A percentile compares a stretch with the other conserved stretches of the same genome.
phyloP scores from a whole-genome alignment of 192 early-diverging fungal species.

The Backusella parvicylindrica region DNA sequence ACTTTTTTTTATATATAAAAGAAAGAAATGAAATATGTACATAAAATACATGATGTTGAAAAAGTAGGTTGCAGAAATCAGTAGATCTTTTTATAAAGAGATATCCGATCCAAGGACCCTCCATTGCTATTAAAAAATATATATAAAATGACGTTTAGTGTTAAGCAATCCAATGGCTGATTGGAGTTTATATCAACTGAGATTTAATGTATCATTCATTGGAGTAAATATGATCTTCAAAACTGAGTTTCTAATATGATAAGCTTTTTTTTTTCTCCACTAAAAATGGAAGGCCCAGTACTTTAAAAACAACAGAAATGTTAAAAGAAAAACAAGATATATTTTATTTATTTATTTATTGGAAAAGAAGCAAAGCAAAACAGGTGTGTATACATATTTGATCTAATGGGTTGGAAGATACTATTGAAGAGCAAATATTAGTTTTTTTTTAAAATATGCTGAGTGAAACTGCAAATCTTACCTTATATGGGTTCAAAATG shows the following conservation, averaged over 20 bases:
- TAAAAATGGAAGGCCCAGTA: background rate
- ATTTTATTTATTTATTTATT: background rate
- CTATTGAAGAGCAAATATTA: background rate
- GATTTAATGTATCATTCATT: background rate
- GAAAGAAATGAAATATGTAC: too few species aligned
- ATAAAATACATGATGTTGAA: too few species aligned
- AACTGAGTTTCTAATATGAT: background rate
- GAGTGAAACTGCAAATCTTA: background rate
- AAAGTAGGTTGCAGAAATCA: too few species aligned
- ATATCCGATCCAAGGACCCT: too few species aligned
- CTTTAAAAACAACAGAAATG: background rate
- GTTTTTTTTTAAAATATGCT: background rate
- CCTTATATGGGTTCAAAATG: conserved; percentile 90
- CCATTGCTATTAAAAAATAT: too few species aligned
- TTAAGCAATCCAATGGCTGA: too few species aligned
- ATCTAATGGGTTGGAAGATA: conserved; percentile 3
- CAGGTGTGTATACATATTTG: background rate
- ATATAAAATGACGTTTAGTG: too few species aligned
- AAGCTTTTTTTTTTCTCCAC: background rate
- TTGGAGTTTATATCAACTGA: too few species aligned
- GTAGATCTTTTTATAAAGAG: too few species aligned
- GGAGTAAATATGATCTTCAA: background rate
- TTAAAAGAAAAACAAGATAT: background rate
- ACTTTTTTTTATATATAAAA: too few species aligned
- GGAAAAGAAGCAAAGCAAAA: background rate